Conservation (phyloP, 495 filamentous ascomycete species). For the Aspergillus biplanus region DNA sequence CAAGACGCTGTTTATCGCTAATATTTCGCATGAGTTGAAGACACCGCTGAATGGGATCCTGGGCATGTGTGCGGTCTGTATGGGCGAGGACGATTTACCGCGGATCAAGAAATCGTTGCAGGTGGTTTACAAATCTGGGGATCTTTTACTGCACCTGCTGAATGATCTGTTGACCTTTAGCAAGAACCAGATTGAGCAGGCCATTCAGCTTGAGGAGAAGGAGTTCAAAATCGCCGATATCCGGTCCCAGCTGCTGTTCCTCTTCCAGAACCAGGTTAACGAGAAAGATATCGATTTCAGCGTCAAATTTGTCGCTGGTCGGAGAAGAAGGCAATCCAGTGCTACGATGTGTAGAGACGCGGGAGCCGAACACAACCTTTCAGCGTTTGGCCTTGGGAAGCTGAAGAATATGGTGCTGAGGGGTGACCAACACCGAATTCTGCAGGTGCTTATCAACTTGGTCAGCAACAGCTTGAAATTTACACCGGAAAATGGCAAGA, state of each 20-base stretch:
- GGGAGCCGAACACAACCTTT: background rate
- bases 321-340: background rate
- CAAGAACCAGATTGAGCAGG: conserved; percentile 87
- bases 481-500: conserved; percentile 75
- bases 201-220: conserved; percentile 78
- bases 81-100: conserved; percentile 79
- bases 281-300: conserved; percentile 74
- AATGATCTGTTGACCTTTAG: conserved; percentile 91
- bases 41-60: conserved; percentile 92
- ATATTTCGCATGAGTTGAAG: conserved; percentile 93
- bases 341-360: background rate
- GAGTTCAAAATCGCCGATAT: conserved; percentile 84
- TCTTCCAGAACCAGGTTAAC: conserved; percentile 86
- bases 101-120: conserved; percentile 80
- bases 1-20: conserved; percentile 94
- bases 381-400: conserved; percentile 58
- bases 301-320: conserved; percentile 56
- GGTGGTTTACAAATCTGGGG: conserved; percentile 88
- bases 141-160: conserved; percentile 83
- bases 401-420: conserved; percentile 78
- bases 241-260: conserved; percentile 74
- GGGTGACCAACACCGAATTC: conserved; percentile 88
- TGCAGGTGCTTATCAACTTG: conserved; percentile 90
- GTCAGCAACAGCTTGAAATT: conserved; percentile 94
- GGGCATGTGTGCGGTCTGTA: conserved; percentile 89